phyloP scores from a whole-genome alignment of 2,329 filamentous ascomycete genomes.

The Aspergillus sp. region DNA sequence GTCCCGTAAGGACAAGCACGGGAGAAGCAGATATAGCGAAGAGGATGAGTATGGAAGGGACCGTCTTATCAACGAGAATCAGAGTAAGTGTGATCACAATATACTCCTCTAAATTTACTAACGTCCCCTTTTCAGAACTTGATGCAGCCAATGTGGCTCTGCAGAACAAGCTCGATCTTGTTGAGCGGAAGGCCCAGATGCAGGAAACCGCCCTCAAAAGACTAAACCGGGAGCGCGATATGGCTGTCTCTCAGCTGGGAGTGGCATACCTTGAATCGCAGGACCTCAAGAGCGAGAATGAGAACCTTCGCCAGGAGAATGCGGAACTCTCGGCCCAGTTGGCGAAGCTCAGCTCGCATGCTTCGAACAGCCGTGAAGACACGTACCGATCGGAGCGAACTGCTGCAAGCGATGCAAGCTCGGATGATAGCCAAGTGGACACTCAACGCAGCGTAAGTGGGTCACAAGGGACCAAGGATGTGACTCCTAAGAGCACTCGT shows the following conservation, averaged over 20 bases:
- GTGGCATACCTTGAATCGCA: constrained; percentile 56
- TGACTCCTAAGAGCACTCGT: constrained; percentile 30
- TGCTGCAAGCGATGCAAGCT: constrained; percentile 24
- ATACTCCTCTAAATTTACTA: constrained; percentile 22
- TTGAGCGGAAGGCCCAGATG: constrained; percentile 55
- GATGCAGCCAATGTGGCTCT: constrained; percentile 55
- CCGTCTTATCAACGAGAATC: constrained; percentile 36
- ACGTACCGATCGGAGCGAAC: constrained; percentile 28
- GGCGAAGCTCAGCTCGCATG: constrained; percentile 22
- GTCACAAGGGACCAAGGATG: constrained; percentile 30
- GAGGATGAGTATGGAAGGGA: constrained; percentile 44
- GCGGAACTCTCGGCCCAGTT: constrained; percentile 38
- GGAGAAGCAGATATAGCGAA: constrained; percentile 40
- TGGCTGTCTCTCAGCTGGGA: constrained; percentile 57
- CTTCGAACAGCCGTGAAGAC: constrained; percentile 28
- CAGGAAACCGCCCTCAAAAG: constrained; percentile 56
- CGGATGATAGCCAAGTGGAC: constrained; percentile 32
- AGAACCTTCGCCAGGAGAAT: constrained; percentile 38
- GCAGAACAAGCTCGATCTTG: constrained; percentile 55
- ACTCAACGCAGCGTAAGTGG: constrained; percentile 30
- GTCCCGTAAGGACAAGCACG: constrained; percentile 38
- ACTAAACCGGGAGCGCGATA: constrained; percentile 57
- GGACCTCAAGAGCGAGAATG: constrained; percentile 43
- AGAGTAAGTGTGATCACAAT: constrained; percentile 32
- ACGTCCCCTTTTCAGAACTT: constrained; percentile 37